Base-by-base conservation (phyloP, 2,329 filamentous ascomycete genomes). In the Penicillium sp. region DNA sequence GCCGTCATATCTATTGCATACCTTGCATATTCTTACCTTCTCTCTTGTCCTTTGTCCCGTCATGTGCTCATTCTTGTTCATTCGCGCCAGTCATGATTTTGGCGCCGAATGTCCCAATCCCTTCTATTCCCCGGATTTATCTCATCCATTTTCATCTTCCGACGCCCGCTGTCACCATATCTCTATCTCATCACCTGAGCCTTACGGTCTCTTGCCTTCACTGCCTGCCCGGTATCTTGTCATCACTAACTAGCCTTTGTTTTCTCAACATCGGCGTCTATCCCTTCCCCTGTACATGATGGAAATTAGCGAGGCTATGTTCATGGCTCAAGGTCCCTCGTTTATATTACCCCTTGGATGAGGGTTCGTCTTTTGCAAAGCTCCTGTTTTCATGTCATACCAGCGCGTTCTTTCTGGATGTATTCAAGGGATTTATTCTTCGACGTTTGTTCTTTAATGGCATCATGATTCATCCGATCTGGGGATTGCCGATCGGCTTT, bases 241-340 rank as follows among this genome's bases (percentile, higher is more conserved):
- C 59, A 56, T 56, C 54, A 51, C 54, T 57, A 62, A 51, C 54
- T 57, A 62, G 50, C 62, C 57, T 63, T 54, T 47, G 61, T 44
- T 60, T 55, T 53, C 57, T 60, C 51, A 51, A 51, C 47, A 22
- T 43, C 46, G 58, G 59, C 50, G 50, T 61, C 33, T 59, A 58
- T 66, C 58, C 56, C 57, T 58, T 66, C 62, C 55, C 59, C 60
- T 70, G 71, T 68, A 69, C 65, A 71, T 72, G 63, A 60, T 66
- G 62, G 60, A 58, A 66, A 66, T 65, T 68, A 69, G 60, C 52
- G 59, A 59, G 60, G 56, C 60, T 54, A 59, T 58, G 51, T 57
- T 65, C 65, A 69, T 65, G 65, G 66, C 67, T 63, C 19, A 16
- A 35, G 10, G 7, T 50, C 33, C 19, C 41, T 33, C 43, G 43